A percentile compares a stretch with the other conserved stretches of the same genome.
These are phyloP conservation scores for Lasiodiplodia sp. DNA, from an alignment of 2,329 filamentous ascomycete species.

Conservation along the genomic window DNA sequence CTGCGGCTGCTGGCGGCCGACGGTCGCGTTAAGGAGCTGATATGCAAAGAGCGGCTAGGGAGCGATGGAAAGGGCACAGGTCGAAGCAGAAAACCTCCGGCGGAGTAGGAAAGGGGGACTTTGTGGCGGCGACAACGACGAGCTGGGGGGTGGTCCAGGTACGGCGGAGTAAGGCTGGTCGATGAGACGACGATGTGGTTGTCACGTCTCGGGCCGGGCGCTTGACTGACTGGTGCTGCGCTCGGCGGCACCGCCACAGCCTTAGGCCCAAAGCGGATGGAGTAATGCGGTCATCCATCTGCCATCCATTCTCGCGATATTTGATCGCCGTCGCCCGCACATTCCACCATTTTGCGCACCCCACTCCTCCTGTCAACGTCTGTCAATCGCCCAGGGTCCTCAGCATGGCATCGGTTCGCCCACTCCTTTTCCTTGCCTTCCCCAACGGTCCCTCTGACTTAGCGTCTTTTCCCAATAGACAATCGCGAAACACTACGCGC, in stretches of 20 bases:
- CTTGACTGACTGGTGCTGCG: constrained; percentile 17
- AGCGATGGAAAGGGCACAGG: constrained; percentile 27
- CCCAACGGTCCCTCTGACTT: constrained; percentile 1
- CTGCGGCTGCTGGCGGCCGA: constrained; percentile 33
- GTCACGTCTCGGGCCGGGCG: constrained; percentile 23
- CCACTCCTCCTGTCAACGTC: not conserved
- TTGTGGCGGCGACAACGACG: not conserved
- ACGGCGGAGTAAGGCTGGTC: constrained; percentile 23
- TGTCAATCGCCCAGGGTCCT: constrained; percentile 8
- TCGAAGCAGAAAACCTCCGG: constrained; percentile 11
- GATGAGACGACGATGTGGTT: constrained; percentile 24
- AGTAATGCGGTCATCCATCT: constrained; percentile 11
- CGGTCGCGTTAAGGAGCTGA: constrained; percentile 25
- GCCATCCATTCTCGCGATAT: constrained; percentile 10
- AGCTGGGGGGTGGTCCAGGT: constrained; percentile 5
- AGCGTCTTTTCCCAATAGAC: constrained; percentile 33
- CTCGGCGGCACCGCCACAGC: constrained; percentile 11
- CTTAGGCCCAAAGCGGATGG: constrained; percentile 12
- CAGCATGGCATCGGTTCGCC: constrained; percentile 26
- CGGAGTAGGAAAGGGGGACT: constrained; percentile 17
- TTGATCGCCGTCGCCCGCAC: constrained; percentile 20
- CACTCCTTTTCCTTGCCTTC: not conserved
- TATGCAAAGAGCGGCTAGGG: constrained; percentile 12
- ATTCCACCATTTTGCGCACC: constrained; percentile 22
- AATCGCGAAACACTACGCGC: constrained; percentile 57